Base-by-base conservation (phyloP, 2,329 filamentous ascomycete genomes). In the Ilyonectria robusta region DNA sequence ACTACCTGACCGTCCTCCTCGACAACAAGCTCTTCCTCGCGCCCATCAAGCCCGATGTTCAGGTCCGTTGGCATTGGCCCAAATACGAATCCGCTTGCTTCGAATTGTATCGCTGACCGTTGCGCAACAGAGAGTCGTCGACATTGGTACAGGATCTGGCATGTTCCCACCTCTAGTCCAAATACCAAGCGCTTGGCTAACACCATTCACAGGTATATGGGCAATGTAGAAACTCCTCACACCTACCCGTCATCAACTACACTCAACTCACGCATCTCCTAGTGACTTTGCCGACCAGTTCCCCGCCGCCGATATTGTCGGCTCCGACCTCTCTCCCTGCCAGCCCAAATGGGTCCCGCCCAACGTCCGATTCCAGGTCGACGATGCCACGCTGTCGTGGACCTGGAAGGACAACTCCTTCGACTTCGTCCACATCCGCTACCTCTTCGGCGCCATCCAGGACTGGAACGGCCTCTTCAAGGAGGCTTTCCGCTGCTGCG, bases 101-200 rank as follows among this genome's bases (percentile, higher is more conserved):
- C 10, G 29, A 3, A 15, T 13, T 29, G 29, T 13, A 6, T n/a
- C 8, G 37, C 62, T 65, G 23, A 61, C 35, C 1, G 9, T 21
- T 29, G 4, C 53, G 17, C n/a, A 67, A 57, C 10, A 75, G 55
- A 72, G 26, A 48, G 72, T 75, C n/a, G 69, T 75, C 10, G 72
- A 75, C 47, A 69, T 75, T 5, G 72, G 72, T 6, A 75, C 72
- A 21, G 72, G 72, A 15, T 75, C 72, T 46, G 72, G 72, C 13
- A 71, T 62, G 50, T 15, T 13, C 10, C 2, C 9, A 19, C 23
- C 10, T 7, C 17, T 42, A 11, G 17, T 8, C 11, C 11, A 23
- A n/a, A 29, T 23, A 21, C 17, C 21, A 35, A 23, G 17, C 33
- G 2, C 19, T 21, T 6, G 19, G 19, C 55, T 48, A 59, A 59